phyloP scores from a whole-genome alignment of 129 eudicot genomes.

The Chrysanthemum lavandulifolium region DNA sequence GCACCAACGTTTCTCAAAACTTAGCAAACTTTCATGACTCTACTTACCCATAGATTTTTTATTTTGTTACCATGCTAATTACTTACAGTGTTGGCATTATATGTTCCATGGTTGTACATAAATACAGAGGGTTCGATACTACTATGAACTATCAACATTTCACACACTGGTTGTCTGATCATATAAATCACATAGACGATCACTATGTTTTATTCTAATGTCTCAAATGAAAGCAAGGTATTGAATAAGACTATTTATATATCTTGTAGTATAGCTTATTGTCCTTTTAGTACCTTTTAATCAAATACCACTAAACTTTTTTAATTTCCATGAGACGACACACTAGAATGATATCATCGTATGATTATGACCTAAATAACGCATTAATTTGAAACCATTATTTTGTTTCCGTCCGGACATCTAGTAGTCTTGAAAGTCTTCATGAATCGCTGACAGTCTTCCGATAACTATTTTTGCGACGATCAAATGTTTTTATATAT shows the following conservation, averaged over 20 bases:
- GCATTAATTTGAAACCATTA: not conserved
- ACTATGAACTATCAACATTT: not conserved
- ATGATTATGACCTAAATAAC: slow-evolving; percentile 13
- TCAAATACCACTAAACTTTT: slow-evolving; percentile 11
- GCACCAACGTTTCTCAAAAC: not conserved
- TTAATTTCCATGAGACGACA: slow-evolving; percentile 15
- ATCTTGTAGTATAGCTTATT: slow-evolving; percentile 8
- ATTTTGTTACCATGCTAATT: no score
- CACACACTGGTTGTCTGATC: not conserved
- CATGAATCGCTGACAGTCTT: no score
- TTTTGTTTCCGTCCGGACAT: not conserved
- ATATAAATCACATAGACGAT: not conserved
- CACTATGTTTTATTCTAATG: not conserved
- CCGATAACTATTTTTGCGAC: no score
- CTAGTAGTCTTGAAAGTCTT: not conserved
- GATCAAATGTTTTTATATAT: no score
- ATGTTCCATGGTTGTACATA: no score
- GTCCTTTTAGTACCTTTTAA: not conserved
- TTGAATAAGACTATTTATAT: not conserved
- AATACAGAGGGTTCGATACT: no score
- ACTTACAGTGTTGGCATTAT: no score
- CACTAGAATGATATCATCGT: slow-evolving; percentile 21
- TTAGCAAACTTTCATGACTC: not conserved
- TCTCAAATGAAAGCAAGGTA: not conserved
- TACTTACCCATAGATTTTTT: no score